Conservation (phyloP, 345 rosid genomes). For the Brassica cretica region DNA sequence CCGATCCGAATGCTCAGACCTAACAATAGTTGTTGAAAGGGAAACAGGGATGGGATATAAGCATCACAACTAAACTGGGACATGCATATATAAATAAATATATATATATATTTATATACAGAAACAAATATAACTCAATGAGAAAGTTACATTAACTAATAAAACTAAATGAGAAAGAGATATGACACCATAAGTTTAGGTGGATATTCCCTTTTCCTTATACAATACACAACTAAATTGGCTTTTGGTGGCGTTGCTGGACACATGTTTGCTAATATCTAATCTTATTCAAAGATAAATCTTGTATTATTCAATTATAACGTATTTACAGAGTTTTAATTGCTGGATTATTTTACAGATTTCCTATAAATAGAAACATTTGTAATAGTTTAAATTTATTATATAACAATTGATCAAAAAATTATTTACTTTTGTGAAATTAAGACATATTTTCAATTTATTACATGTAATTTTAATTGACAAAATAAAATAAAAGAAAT, state of each 20-base stretch:
- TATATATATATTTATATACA: background rate
- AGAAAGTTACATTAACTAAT: background rate
- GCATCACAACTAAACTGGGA: background rate
- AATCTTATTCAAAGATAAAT: background rate
- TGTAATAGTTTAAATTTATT: background rate
- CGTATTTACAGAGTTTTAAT: background rate
- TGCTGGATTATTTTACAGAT: background rate
- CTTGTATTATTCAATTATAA: background rate
- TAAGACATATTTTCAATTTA: too few relatives aligned
- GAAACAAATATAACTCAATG: background rate
- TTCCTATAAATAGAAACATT: background rate
- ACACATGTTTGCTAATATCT: background rate
- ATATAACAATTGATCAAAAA: background rate
- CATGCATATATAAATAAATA: background rate
- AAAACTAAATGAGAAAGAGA: slow-evolving; percentile 2
- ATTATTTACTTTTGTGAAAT: background rate
- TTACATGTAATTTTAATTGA: background rate
- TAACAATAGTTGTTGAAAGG: background rate
- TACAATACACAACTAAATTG: background rate
- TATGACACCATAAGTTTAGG: slow-evolving; percentile 10
- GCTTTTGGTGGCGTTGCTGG: background rate
- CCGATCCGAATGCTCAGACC: too few relatives aligned
- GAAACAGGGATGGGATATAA: background rate
- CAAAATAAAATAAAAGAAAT: background rate
- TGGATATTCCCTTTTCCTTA: slow-evolving; percentile 3